Evolutionary conservation across 371 early-diverging fungal genomes (phyloP).

Genomic region (Apophysomyces sp.): DNA sequence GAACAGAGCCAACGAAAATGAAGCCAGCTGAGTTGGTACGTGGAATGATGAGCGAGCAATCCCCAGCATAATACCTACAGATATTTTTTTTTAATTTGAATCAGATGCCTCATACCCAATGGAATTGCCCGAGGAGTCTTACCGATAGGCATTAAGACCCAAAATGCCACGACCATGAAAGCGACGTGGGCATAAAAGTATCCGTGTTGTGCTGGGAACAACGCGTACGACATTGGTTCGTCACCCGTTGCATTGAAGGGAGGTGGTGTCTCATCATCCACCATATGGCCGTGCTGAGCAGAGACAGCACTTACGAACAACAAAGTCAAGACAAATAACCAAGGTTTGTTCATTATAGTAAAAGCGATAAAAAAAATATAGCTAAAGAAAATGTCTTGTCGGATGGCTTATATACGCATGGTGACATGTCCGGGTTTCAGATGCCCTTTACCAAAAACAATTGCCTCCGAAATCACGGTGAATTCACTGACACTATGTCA

Average conservation of each 20-base stretch:
- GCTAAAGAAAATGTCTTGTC: neutral
- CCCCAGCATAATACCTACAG: conserved; percentile 48
- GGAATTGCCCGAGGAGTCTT: conserved; percentile 1
- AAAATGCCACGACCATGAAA: conserved; percentile 49
- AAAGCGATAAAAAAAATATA: neutral
- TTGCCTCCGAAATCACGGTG: neutral
- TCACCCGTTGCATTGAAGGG: conserved; percentile 46
- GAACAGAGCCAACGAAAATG: conserved; percentile 33
- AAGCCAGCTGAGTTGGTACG: conserved; percentile 37
- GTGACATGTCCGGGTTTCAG: neutral
- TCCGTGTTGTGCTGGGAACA: conserved; percentile 39
- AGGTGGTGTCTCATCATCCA: conserved; percentile 28
- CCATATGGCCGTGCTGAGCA: conserved; percentile 35
- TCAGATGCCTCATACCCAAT: neutral
- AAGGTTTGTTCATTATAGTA: conserved; percentile 7
- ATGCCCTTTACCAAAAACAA: neutral
- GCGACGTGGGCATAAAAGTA: conserved; percentile 42
- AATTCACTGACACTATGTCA: neutral
- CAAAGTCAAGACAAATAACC: conserved; percentile 1
- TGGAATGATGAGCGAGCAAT: conserved; percentile 51
- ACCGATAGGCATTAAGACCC: conserved; percentile 53
- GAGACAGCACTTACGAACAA: conserved; percentile 7
- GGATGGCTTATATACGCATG: conserved; percentile 2
- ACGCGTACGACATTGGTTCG: conserved; percentile 51
- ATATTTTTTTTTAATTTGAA: neutral